A percentile compares a stretch with the other conserved stretches of the same genome.
These are phyloP conservation scores for Voacanga thouarsii DNA, from an alignment of 257 asterid genomes.

Conservation along the genomic window DNA sequence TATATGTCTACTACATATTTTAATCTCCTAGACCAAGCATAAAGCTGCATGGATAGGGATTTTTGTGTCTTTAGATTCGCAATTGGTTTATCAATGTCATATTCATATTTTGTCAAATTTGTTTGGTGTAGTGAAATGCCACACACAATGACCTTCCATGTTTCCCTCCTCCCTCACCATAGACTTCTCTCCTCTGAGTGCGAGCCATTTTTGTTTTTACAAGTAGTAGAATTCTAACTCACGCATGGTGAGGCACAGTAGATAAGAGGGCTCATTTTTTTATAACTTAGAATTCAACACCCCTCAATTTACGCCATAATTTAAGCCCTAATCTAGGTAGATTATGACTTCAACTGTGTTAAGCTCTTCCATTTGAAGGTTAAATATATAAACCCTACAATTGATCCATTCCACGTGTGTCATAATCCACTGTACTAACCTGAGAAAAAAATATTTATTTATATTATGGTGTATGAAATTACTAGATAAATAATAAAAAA, in stretches of 20 bases:
- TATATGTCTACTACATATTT: not conserved
- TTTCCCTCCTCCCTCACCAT: conserved; percentile 43
- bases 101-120: not conserved
- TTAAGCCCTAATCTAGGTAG: conserved; percentile 29
- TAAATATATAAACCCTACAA: no score
- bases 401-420: no score
- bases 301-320: conserved; percentile 49
- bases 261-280: not conserved
- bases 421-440: not conserved
- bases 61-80: conserved; percentile 9
- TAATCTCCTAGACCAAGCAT: not conserved
- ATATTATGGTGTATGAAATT: not conserved
- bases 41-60: conserved; percentile 21
- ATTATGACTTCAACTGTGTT: conserved; percentile 3
- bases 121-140: conserved; percentile 5
- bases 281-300: conserved; percentile 23
- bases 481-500: not conserved
- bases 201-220: conserved; percentile 13
- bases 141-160: conserved; percentile 35
- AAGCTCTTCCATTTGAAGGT: not conserved
- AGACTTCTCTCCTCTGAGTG: conserved; percentile 1
- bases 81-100: conserved; percentile 4
- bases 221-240: not conserved
- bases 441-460: not conserved
- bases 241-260: conserved; percentile 1